Percentiles rank a stretch among this genome's conserved stretches.
phyloP scores from a whole-genome alignment of 2,329 filamentous ascomycete species.

The Fusarium austroafricanum region DNA sequence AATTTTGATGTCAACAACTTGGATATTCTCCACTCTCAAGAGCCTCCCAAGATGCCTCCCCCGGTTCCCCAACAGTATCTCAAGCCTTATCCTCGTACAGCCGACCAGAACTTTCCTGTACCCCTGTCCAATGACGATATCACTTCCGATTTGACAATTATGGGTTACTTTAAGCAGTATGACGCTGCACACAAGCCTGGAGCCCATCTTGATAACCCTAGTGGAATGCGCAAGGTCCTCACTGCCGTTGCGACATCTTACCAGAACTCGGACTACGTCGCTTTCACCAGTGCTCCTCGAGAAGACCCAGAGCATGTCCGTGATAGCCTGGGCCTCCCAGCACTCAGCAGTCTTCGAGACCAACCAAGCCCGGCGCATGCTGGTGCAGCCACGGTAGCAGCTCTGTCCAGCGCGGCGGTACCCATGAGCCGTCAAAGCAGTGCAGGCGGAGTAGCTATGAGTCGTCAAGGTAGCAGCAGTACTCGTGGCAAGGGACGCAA shows the following conservation, averaged over 20 bases:
- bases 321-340: constrained; percentile 62
- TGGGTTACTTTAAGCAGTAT: constrained; percentile 69
- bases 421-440: constrained; percentile 69
- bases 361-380: constrained; percentile 50
- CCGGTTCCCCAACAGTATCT: constrained; percentile 68
- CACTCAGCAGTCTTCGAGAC: constrained; percentile 57
- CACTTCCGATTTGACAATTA: constrained; percentile 66
- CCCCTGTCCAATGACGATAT: constrained; percentile 64
- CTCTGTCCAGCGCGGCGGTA: constrained; percentile 52
- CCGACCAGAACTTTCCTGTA: constrained; percentile 67
- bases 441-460: constrained; percentile 67
- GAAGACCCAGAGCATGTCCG: constrained; percentile 63
- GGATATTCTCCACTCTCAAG: constrained; percentile 65
- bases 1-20: constrained; percentile 70
- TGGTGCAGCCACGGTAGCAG: constrained; percentile 39
- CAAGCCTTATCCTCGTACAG: constrained; percentile 65
- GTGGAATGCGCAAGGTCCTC: constrained; percentile 66
- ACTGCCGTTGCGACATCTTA: constrained; percentile 64
- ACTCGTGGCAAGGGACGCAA: constrained; percentile 60
- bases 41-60: constrained; percentile 68
- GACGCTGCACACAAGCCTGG: constrained; percentile 64
- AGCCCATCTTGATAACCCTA: constrained; percentile 65
- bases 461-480: constrained; percentile 64
- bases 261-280: constrained; percentile 60
- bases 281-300: constrained; percentile 59